Evolutionary conservation across 176 grass and related monocot species (phyloP).

Genomic region (Triticum timopheevii): DNA sequence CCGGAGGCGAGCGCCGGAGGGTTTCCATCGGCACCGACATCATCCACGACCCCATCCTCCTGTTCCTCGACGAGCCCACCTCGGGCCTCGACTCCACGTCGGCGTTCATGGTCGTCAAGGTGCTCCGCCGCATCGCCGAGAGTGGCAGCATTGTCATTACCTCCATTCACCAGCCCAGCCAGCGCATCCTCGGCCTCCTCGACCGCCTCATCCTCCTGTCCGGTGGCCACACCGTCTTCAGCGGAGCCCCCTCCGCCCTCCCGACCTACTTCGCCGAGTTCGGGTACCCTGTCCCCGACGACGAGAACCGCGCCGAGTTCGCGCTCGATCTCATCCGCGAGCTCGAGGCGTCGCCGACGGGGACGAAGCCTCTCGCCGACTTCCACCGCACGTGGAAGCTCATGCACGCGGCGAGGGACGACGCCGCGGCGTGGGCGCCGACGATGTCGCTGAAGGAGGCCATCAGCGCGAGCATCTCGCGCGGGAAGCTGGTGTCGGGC

Average conservation of each 20-base stretch:
- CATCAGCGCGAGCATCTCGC: constrained; percentile 77
- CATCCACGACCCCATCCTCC: constrained; percentile 87
- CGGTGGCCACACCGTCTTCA: constrained; percentile 65
- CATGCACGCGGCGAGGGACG: constrained; percentile 22
- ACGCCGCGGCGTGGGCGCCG: background rate
- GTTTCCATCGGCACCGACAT: constrained; percentile 92
- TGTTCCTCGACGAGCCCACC: constrained; percentile 97
- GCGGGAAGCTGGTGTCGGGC: constrained; percentile 75
- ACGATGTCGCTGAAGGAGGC: constrained; percentile 74
- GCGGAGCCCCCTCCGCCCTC: constrained; percentile 45
- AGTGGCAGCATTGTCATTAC: constrained; percentile 93
- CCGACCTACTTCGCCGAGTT: constrained; percentile 72
- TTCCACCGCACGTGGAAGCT: constrained; percentile 63
- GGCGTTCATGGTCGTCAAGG: constrained; percentile 90
- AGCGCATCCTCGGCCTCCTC: constrained; percentile 75
- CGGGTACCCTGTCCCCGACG: constrained; percentile 61
- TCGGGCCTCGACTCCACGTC: constrained; percentile 96
- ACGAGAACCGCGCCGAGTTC: constrained; percentile 87
- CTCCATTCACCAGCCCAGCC: constrained; percentile 90
- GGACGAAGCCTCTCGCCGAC: constrained; percentile 59
- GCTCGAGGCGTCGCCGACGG: constrained; percentile 60
- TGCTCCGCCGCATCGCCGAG: constrained; percentile 73
- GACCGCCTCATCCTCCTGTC: constrained; percentile 81
- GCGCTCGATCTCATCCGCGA: constrained; percentile 81
- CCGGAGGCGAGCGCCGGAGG: constrained; percentile 79